Base-by-base conservation (phyloP, 805 yeast genomes). In the Candida maris region DNA sequence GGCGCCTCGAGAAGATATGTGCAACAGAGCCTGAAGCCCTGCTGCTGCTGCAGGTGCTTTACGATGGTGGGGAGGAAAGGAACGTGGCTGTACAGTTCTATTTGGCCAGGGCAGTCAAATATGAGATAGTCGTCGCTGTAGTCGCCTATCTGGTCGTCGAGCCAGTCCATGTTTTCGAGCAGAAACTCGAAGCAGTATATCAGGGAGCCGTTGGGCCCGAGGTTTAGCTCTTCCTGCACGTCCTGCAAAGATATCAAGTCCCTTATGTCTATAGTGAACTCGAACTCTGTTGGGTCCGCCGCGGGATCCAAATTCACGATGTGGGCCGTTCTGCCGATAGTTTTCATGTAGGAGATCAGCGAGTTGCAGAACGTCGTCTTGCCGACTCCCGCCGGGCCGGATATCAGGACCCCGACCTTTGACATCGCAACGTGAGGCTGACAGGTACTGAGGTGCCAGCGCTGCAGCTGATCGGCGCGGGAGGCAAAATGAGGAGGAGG, bases 301-400 rank as follows among this genome's bases (percentile, higher is more conserved):
- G 97, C 97, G 4, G 98, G 98, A 63, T 91, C 97, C 35, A 91
- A 66, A 57, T 93, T 93, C 13, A 93, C 97, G 26, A 93, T 77
- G 61, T 93, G 97, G 3, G 96, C 97, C 24, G 95, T 69, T 44
- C 98, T 79, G 1, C 97, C 97, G 23, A 85, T 72, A 14, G 87
- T 73, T 59, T 88, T 95, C 80, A 93, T 84, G 59, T 91, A 84
- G 1, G 91, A 64, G 30, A 93, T 82, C 42, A 93, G 73, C 3
- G 95, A 70, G 52, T 86, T 85, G 65, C 97, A 91, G 56, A 91
- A 93, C 0, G 98, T 87, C 31, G 93, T 79, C 49, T 84, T 91
- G 8, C 98, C 98, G 7, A 85, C 97, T 25, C 98, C 98, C 1
- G 98, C 98, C 14, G 98, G 98, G 1, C 98, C 98, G 46, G 93